Base-by-base conservation (phyloP, 495 filamentous ascomycete species). In the Aspergillus nidulans region DNA sequence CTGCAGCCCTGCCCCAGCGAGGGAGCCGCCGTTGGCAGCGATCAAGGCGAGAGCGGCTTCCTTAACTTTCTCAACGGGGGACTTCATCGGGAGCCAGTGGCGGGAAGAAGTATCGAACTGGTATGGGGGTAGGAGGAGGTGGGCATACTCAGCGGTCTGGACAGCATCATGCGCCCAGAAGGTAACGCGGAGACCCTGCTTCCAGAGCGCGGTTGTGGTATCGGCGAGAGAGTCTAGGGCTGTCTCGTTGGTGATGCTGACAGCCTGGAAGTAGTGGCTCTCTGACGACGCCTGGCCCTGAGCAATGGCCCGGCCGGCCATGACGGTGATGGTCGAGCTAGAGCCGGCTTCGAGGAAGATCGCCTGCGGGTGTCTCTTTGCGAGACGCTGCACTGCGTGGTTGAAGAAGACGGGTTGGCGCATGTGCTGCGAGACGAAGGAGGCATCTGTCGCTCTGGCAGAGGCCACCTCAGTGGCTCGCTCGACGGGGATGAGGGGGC, bases 321-420 rank as follows among this genome's bases (percentile, higher is more conserved):
- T 80, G 4, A 26, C 49, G 0, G 72, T 80, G 30, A 82, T 67
- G 1, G 72, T 67, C 0, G 77, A 77, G 23, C 60, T 64, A 1
- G 77, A 78, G 0, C 80, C 79, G 19, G 78, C 77, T 50, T 84
- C 81, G 0, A 82, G 68, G 61, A 66, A 83, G 8, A 77, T 64
- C 6, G 60, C 63, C 0, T 56, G 30, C 0, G 64, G 61, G 41
- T 71, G 66, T 6, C 64, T 38, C 28, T 72, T 45, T 8, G 67
- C 55, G 0, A 82, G 55, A 18, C 78, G 56, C 34, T 72, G 63
- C 0, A 82, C 58, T 0, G 79, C 79, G 8, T 79, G 67, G 6
- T 64, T 39, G 52, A 83, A 82, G 54, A 64, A 79, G 0, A 84
- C 81, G 0, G 81, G 76, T 1, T 72, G 60, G 4, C 78, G 63